phyloP scores from a whole-genome alignment of 352 stramenopile genomes.

The Blastocystis sp. region DNA sequence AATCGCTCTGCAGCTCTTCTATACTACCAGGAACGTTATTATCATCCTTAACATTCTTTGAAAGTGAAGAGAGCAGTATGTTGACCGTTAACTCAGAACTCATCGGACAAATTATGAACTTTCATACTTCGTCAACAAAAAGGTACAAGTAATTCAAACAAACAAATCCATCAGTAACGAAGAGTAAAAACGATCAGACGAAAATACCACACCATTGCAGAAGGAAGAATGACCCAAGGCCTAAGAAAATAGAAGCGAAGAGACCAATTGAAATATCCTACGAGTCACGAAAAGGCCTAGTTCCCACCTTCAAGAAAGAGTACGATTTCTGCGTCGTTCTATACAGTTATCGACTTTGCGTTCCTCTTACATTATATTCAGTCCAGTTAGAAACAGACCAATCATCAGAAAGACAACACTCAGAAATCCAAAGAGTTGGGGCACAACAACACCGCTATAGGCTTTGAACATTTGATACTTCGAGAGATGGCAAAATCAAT shows the following conservation, averaged over 20 bases:
- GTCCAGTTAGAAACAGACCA: conserved; percentile 23
- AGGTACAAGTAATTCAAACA: not conserved
- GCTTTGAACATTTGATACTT: conserved; percentile 43
- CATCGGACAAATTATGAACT: conserved; percentile 5
- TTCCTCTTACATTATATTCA: conserved; percentile 32
- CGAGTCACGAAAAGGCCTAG: not conserved
- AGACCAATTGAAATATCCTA: conserved; percentile 59
- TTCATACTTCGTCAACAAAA: not conserved
- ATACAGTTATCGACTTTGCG: not conserved
- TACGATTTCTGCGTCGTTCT: conserved; percentile 47
- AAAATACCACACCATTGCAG: conserved; percentile 63
- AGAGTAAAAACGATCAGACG: conserved; percentile 29
- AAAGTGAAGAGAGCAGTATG: not conserved
- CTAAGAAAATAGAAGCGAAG: conserved; percentile 41
- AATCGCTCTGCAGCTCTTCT: not conserved
- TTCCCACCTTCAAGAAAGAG: conserved; percentile 35
- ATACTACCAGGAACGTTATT: not conserved
- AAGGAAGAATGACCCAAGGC: conserved; percentile 60
- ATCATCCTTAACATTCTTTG: not conserved
- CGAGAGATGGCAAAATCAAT: not conserved
- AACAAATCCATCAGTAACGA: not conserved
- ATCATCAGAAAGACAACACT: conserved; percentile 31
- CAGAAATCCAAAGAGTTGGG: conserved; percentile 56
- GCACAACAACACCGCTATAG: conserved; percentile 42
- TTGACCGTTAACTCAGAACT: not conserved